These are phyloP conservation scores for Amanita pseudoporphyria DNA, from an alignment of 768 basidiomycete species.

Conservation along the genomic window DNA sequence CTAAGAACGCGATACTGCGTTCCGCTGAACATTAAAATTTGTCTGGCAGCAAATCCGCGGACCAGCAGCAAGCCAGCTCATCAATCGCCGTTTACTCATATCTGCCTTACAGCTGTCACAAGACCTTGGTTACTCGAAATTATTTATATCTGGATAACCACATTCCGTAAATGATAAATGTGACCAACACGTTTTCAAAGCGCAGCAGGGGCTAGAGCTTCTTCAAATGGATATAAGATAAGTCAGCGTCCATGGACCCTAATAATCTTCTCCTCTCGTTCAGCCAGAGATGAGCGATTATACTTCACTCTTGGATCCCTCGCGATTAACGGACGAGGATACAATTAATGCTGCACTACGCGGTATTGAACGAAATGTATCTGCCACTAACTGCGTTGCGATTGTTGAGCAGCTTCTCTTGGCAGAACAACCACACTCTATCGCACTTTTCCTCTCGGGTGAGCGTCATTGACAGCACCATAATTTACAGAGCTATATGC, in stretches of 20 bases:
- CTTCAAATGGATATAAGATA: neutral
- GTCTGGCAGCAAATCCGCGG: no score
- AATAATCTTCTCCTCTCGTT: neutral
- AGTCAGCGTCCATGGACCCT: neutral
- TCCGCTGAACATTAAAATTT: no score
- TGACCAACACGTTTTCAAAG: neutral
- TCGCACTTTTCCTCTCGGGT: slow-evolving; percentile 1
- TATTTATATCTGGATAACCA: no score
- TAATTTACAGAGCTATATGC: neutral
- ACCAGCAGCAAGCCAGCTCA: no score
- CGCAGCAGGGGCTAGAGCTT: neutral
- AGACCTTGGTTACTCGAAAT: no score
- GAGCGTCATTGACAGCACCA: neutral
- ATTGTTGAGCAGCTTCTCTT: slow-evolving; percentile 1
- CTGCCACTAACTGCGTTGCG: neutral
- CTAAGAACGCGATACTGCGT: no score
- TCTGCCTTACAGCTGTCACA: no score
- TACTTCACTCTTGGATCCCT: neutral
- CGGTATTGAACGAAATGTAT: neutral
- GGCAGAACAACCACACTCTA: neutral
- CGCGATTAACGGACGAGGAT: neutral
- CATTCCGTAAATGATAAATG: neutral
- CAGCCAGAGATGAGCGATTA: neutral
- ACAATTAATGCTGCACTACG: neutral
- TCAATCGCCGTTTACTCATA: no score